Conservation (phyloP, 2,329 filamentous ascomycete species). For the Davidsoniella australis region DNA sequence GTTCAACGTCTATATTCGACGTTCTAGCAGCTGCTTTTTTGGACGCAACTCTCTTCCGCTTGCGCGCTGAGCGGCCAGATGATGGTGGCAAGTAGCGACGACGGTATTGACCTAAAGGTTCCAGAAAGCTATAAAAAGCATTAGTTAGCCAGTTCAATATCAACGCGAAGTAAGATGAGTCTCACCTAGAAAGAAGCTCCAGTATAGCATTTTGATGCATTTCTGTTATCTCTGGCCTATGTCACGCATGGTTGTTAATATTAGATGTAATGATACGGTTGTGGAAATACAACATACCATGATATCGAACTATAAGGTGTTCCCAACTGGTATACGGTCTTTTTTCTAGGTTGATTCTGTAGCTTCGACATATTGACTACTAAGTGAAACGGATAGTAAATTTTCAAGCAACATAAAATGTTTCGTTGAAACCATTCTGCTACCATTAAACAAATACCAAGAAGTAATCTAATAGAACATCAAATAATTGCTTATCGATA, state of each 20-base stretch:
- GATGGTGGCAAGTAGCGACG: slow-evolving; percentile 35
- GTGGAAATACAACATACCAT: slow-evolving; percentile 31
- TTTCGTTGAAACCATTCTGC: too few species aligned
- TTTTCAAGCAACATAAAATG: too few species aligned
- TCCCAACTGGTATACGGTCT: slow-evolving; percentile 45
- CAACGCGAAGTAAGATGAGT: neutral
- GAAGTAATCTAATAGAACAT: too few species aligned
- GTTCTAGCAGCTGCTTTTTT: slow-evolving; percentile 15
- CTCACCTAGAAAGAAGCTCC: slow-evolving; percentile 49
- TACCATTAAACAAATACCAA: too few species aligned
- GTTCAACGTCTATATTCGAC: slow-evolving; percentile 7
- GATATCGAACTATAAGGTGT: slow-evolving; percentile 42
- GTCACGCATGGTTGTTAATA: neutral
- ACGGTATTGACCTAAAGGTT: slow-evolving; percentile 46
- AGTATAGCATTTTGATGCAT: slow-evolving; percentile 47
- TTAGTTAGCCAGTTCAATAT: slow-evolving; percentile 1
- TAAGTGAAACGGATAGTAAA: too few species aligned
- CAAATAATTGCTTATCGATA: too few species aligned
- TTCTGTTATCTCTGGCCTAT: slow-evolving; percentile 41
- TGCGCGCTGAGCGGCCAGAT: slow-evolving; percentile 42
- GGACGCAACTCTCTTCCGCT: slow-evolving; percentile 28
- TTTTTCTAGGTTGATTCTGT: slow-evolving; percentile 26
- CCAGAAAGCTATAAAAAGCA: slow-evolving; percentile 33
- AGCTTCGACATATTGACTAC: neutral
- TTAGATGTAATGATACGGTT: neutral